Percentiles rank a stretch among this genome's conserved stretches.
phyloP scores from a whole-genome alignment of 2,329 filamentous ascomycete species.

The Proliferodiscus dingleyae region DNA sequence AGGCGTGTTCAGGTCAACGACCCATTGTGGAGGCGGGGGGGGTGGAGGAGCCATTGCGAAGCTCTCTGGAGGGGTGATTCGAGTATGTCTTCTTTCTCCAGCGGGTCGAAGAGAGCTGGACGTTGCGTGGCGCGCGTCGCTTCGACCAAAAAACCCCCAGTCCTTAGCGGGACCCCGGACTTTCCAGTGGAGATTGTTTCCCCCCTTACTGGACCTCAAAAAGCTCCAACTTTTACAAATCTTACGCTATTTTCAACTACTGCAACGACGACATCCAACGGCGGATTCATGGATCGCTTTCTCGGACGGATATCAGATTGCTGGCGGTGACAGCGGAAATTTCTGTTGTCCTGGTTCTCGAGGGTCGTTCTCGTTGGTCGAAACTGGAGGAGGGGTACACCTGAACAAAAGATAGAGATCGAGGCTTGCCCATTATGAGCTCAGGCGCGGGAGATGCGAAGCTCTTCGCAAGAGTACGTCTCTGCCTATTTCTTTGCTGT shows the following conservation, averaged over 20 bases:
- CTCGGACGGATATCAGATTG: slow-evolving; percentile 15
- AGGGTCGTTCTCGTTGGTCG: slow-evolving; percentile 26
- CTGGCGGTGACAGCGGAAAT: slow-evolving; percentile 21
- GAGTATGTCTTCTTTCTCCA: background rate
- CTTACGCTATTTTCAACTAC: slow-evolving; percentile 2
- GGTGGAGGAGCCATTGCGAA: slow-evolving; percentile 35
- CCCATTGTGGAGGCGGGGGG: slow-evolving; percentile 69
- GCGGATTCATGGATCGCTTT: slow-evolving; percentile 21
- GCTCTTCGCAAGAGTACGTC: slow-evolving; percentile 92
- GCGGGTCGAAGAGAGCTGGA: background rate
- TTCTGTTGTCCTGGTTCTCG: slow-evolving; percentile 18
- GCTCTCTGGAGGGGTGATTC: background rate
- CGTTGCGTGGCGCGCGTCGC: slow-evolving; percentile 3
- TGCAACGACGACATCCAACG: slow-evolving; percentile 5
- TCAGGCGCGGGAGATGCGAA: slow-evolving; percentile 87
- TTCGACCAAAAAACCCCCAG: slow-evolving; percentile 4
- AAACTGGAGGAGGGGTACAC: slow-evolving; percentile 26
- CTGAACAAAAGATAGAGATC: slow-evolving; percentile 12
- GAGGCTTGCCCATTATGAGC: slow-evolving; percentile 28
- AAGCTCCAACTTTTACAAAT: slow-evolving; percentile 6
- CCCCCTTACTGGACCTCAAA: slow-evolving; percentile 14
- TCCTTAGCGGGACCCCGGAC: slow-evolving; percentile 13
- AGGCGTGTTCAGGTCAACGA: slow-evolving; percentile 69
- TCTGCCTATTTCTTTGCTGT: slow-evolving; percentile 22
- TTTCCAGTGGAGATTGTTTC: slow-evolving; percentile 6